Evolutionary conservation across 441 rosid genomes (phyloP).

Genomic region (Populus hybrid): DNA sequence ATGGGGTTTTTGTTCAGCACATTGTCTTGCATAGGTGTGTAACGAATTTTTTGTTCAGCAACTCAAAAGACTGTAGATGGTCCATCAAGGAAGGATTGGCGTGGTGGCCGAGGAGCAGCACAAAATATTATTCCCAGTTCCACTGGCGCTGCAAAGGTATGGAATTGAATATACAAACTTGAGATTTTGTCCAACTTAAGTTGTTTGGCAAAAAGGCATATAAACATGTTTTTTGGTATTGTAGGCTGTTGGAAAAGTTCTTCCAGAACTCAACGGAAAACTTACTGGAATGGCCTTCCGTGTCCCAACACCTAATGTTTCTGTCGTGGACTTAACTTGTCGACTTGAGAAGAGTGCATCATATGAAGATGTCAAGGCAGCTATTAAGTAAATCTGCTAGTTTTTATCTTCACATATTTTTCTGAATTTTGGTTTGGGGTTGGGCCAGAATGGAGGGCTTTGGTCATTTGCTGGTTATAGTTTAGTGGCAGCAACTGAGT

Average conservation of each 20-base stretch:
- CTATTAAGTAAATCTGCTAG: constrained; percentile 57
- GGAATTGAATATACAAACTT: constrained; percentile 6
- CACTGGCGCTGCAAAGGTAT: constrained; percentile 98
- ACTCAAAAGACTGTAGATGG: constrained; percentile 98
- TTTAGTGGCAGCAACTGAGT: not conserved
- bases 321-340: constrained; percentile 98
- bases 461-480: not conserved
- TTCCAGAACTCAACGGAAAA: constrained; percentile 95
- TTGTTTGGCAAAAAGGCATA: not conserved
- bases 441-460: not conserved
- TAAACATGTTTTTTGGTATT: not conserved
- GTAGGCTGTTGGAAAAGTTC: constrained; percentile 99
- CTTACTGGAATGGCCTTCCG: constrained; percentile 99
- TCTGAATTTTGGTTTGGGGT: not conserved
- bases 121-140: constrained; percentile 99
- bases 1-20: not conserved
- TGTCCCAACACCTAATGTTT: constrained; percentile 94
- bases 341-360: constrained; percentile 93
- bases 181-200: not conserved
- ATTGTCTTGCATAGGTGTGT: not conserved
- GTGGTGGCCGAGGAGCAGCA: constrained; percentile 97
- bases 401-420: not conserved
- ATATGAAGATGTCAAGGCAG: constrained; percentile 92
- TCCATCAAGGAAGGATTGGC: constrained; percentile 99
- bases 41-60: constrained; percentile 47